Conservation (phyloP, 1,284 basidiomycete genomes). For the Mrakiaceae sp. region DNA sequence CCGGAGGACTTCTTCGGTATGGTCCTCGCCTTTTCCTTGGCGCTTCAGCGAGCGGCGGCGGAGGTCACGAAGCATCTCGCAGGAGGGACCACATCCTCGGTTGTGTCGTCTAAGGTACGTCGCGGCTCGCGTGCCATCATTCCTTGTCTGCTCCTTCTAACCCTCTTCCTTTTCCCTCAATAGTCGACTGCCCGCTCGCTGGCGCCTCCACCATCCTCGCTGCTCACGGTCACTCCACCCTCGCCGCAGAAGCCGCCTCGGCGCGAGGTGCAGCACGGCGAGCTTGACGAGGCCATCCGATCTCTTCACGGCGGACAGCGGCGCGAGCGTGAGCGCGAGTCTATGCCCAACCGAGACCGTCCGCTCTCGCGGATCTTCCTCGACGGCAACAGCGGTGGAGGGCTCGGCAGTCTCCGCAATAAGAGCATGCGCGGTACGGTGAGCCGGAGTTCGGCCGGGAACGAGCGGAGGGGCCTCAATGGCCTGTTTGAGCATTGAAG, state of each 20-base stretch:
- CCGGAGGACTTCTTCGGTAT: conserved; percentile 63
- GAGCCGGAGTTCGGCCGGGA: too few species aligned
- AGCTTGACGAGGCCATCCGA: conserved; percentile 67
- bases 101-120: not conserved
- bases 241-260: conserved; percentile 27
- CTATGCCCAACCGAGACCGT: conserved; percentile 36
- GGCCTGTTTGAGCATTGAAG: too few species aligned
- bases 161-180: conserved; percentile 25
- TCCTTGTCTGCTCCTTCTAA: not conserved
- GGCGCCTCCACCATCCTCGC: conserved; percentile 26
- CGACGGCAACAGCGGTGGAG: conserved; percentile 41
- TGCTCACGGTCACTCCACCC: conserved; percentile 23
- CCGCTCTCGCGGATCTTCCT: conserved; percentile 65
- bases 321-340: conserved; percentile 39
- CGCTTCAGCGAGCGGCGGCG: conserved; percentile 55
- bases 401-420: too few species aligned
- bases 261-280: conserved; percentile 55
- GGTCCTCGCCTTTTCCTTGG: not conserved
- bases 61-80: conserved; percentile 47
- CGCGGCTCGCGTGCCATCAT: not conserved
- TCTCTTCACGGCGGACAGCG: conserved; percentile 58
- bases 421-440: too few species aligned
- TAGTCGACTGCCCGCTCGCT: not conserved
- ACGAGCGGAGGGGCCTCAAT: too few species aligned
- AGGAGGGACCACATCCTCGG: conserved; percentile 29